Evolutionary conservation across 208 protist genomes (phyloP).

Genomic region (Wallacemonas sp.): DNA sequence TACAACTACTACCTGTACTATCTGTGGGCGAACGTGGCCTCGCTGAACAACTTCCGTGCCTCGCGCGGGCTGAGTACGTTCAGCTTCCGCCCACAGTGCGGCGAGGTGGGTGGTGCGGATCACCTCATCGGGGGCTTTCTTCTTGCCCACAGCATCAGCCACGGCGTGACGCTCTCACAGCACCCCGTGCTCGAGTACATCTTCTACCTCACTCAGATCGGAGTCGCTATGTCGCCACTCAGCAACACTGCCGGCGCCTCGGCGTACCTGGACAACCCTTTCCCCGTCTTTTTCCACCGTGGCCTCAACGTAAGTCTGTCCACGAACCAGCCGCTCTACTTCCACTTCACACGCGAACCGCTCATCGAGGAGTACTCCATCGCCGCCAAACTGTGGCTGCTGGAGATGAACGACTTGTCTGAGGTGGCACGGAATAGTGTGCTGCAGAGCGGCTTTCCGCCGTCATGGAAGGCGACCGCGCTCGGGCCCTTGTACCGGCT

Average conservation of each 20-base stretch:
- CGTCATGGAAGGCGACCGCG: conserved; percentile 92
- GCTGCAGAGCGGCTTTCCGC: conserved; percentile 94
- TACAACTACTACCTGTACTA: conserved; percentile 99
- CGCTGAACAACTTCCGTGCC: conserved; percentile 95
- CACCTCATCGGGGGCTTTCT: conserved; percentile 95
- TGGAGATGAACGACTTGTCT: conserved; percentile 96
- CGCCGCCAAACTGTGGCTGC: conserved; percentile 96
- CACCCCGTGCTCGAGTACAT: conserved; percentile 97
- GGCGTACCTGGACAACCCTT: conserved; percentile 95
- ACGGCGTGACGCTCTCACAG: conserved; percentile 96
- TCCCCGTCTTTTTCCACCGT: conserved; percentile 94
- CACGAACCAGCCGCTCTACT: conserved; percentile 97
- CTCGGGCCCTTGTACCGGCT: conserved; percentile 91
- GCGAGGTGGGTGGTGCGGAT: conserved; percentile 91
- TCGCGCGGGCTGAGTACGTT: conserved; percentile 83
- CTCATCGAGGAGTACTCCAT: conserved; percentile 99
- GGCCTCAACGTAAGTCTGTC: conserved; percentile 97
- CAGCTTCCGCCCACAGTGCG: conserved; percentile 96
- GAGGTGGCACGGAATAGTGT: conserved; percentile 99
- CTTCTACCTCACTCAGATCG: conserved; percentile 97
- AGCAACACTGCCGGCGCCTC: conserved; percentile 98
- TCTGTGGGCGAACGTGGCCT: conserved; percentile 97
- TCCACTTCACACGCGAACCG: conserved; percentile 95
- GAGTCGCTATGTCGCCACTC: conserved; percentile 97
- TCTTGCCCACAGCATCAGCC: conserved; percentile 94